Base-by-base conservation (phyloP, 2,329 filamentous ascomycete genomes). In the Nemania sp. region DNA sequence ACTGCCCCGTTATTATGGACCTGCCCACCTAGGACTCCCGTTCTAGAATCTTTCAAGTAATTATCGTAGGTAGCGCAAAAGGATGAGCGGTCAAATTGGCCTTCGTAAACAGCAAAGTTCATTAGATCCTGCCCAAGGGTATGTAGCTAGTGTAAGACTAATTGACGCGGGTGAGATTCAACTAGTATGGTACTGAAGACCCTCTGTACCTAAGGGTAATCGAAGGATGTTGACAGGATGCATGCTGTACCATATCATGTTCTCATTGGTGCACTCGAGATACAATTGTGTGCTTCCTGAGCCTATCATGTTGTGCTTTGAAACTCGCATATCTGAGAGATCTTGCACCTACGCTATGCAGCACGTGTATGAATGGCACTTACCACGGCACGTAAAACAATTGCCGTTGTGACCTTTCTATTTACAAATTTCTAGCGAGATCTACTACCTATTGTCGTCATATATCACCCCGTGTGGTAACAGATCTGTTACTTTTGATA, bases 261-360 rank as follows among this genome's bases (percentile, higher is more conserved):
- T 40, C 40, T 45, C 17, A 56, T 52, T 56, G 53, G 53, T 33
- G 28, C 23, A 31, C 12, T 26, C 12, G 14, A 37, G 20, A 33
- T 14, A 15, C 22, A 24, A n/a, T 12, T 8, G 22, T 15, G 9
- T 28, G 12, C 5, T 6, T 34, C 44, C 34, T 24, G 15, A 42
- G 28, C 54, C 44, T 45, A 49, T 46, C 44, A 46, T 41, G 43
- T 20, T n/a, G 23, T 41, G 31, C 26, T 41, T 36, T 6, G 14
- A 12, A 33, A 12, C 24, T 37, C 31, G 36, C 31, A 24, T 31
- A 44, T 40, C 33, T 51, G 12, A 30, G 33, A 14, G 19, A 15
- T 9, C 33, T 5, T 36, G 33, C 33, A 19, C 14, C 33, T 36
- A 36, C n/a, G 14, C 33, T 34, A n/a, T n/a, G n/a, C 31, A 11